These are phyloP conservation scores for Apiospora phragmitis DNA, from an alignment of 2,329 filamentous ascomycete genomes.

Conservation along the genomic window DNA sequence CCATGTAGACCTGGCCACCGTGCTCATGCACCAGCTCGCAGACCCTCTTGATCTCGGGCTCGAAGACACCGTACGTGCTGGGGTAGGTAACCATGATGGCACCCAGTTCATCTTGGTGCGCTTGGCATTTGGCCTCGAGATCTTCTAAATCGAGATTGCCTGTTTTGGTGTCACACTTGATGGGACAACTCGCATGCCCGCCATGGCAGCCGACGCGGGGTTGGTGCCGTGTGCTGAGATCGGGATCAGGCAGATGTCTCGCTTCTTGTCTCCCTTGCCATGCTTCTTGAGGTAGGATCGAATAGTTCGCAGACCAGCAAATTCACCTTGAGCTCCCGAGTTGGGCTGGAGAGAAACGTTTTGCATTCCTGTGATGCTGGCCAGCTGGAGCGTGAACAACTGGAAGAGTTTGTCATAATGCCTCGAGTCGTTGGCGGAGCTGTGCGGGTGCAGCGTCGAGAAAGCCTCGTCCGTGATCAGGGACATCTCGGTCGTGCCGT, in stretches of 20 bases:
- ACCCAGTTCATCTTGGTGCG: slow-evolving; percentile 80
- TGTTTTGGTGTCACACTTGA: slow-evolving; percentile 86
- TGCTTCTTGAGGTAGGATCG: slow-evolving; percentile 77
- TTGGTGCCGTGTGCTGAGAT: slow-evolving; percentile 96
- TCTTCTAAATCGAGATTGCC: slow-evolving; percentile 89
- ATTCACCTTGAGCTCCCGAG: slow-evolving; percentile 94
- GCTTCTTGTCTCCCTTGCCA: slow-evolving; percentile 62
- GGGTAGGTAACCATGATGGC: slow-evolving; percentile 98
- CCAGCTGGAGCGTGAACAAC: slow-evolving; percentile 73
- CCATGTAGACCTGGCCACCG: slow-evolving; percentile 97
- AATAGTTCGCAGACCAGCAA: slow-evolving; percentile 85
- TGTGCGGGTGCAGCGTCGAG: slow-evolving; percentile 79
- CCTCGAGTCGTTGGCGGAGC: slow-evolving; percentile 60
- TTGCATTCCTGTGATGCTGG: slow-evolving; percentile 85
- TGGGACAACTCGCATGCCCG: slow-evolving; percentile 88
- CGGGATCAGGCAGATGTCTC: slow-evolving; percentile 91
- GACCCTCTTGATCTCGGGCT: slow-evolving; percentile 82
- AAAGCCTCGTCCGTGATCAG: slow-evolving; percentile 78
- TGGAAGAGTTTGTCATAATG: slow-evolving; percentile 72
- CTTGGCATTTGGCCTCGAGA: slow-evolving; percentile 83
- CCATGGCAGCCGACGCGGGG: slow-evolving; percentile 92
- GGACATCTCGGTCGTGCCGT: slow-evolving; percentile 90
- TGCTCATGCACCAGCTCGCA: slow-evolving; percentile 83
- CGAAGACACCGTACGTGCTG: slow-evolving; percentile 92
- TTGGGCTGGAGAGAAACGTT: slow-evolving; percentile 91